Base-by-base conservation (phyloP, 2,329 filamentous ascomycete species). In the Remersonia thermophila region DNA sequence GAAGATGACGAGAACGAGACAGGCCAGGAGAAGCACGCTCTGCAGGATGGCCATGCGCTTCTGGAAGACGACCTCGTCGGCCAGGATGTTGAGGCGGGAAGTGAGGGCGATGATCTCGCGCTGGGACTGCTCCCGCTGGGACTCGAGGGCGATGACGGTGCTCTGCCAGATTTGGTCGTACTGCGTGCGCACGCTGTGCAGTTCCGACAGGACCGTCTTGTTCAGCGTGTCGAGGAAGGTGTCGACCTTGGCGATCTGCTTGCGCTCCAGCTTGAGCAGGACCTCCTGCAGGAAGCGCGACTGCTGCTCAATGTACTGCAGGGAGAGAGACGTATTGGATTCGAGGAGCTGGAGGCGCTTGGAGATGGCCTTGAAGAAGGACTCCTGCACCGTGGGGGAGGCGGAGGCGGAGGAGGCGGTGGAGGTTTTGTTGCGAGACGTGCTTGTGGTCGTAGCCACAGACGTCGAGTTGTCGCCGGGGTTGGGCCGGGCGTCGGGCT, bases 111-210 rank as follows among this genome's bases (percentile, higher is more conserved):
- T 68, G 41, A 93, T 80, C 53, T 96, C 87, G 37, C 77, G 71
- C 51, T 87, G 77, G 12, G 83, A 83, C 47, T 85, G 79, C 52
- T 93, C 82, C 29, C 85, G 78, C 56, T 95, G 89, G 29, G 77
- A 79, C 55, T 95, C 86, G 11, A 96, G 73, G 20, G 93, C 87
- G 37, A 94, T 79, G 15, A 95, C 80, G 9, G 93, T 95, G 14
- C 83, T 89, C 58, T 94, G 87, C 87, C 89, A 96, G 10, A 96
- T 77, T 52, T 95, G 84, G 53, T 96, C 89, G 56, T 96, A 96
- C 55, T 95, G 83, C 40, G 79, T 75, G 35, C 84, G 74, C 44
- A 91, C 80, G 33, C 71, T 75, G 43, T 75, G 75, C 26, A 94
- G 65, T 56, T 98, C 91, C 12, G 73, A 69, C 27, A 93, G 69